Percentiles rank a stretch among this genome's conserved stretches.
Evolutionary conservation across 768 basidiomycete species (phyloP).

Genomic region (Kwoniella dendrophila): DNA sequence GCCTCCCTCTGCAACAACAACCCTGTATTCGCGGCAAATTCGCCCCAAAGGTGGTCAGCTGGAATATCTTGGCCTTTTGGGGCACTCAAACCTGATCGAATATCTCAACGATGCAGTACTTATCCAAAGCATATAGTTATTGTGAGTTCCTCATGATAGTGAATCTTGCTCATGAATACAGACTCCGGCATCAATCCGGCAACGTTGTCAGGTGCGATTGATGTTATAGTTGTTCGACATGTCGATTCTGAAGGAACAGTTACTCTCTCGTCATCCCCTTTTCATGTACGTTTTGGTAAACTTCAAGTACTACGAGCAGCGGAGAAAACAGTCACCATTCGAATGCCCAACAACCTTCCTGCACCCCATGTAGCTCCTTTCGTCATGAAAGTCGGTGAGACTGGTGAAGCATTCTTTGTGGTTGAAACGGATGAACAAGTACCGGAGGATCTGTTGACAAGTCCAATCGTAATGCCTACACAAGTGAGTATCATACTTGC

Average conservation of each 20-base stretch:
- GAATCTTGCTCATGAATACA: slow-evolving; percentile 17
- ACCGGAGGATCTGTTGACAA: slow-evolving; percentile 88
- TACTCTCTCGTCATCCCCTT: slow-evolving; percentile 80
- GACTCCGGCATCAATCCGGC: slow-evolving; percentile 78
- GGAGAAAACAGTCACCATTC: slow-evolving; percentile 92
- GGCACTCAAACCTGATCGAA: neutral
- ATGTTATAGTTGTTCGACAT: slow-evolving; percentile 91
- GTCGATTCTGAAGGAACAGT: slow-evolving; percentile 60
- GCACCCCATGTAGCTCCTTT: slow-evolving; percentile 68
- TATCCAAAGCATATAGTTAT: slow-evolving; percentile 57
- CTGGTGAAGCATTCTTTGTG: slow-evolving; percentile 98
- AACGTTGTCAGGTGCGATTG: slow-evolving; percentile 96
- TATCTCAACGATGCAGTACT: slow-evolving; percentile 54
- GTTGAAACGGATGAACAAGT: slow-evolving; percentile 96
- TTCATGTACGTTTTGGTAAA: slow-evolving; percentile 97
- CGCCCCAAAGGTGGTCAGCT: slow-evolving; percentile 6
- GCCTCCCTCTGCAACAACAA: no score
- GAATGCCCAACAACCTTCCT: slow-evolving; percentile 63
- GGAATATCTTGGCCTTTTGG: slow-evolving; percentile 1
- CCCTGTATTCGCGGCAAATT: no score
- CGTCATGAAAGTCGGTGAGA: slow-evolving; percentile 97
- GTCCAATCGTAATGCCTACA: slow-evolving; percentile 68
- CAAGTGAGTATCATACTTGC: slow-evolving; percentile 35
- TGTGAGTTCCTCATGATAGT: slow-evolving; percentile 36
- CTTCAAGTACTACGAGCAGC: slow-evolving; percentile 89